These are phyloP conservation scores for Diaporthe citriasiana DNA, from an alignment of 2,329 filamentous ascomycete species.

Conservation along the genomic window DNA sequence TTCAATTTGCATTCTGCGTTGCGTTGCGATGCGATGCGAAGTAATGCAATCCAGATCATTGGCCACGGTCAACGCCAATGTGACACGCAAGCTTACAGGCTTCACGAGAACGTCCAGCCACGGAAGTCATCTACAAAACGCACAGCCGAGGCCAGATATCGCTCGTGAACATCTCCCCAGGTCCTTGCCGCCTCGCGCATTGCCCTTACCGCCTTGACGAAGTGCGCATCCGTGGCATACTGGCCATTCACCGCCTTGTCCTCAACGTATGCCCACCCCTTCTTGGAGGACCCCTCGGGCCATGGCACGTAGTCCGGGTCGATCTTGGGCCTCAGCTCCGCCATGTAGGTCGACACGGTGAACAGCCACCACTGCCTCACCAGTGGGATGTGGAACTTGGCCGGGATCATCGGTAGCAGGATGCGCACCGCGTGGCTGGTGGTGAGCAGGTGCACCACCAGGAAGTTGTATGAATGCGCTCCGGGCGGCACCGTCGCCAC, in stretches of 20 bases:
- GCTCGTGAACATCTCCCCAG: slow-evolving; percentile 78
- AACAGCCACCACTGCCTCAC: slow-evolving; percentile 93
- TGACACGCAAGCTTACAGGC: background rate
- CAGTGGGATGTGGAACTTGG: slow-evolving; percentile 78
- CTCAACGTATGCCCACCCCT: slow-evolving; percentile 83
- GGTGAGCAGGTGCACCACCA: slow-evolving; percentile 84
- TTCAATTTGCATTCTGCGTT: background rate
- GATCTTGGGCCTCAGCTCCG: slow-evolving; percentile 80
- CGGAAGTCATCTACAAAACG: slow-evolving; percentile 81
- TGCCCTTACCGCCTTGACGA: slow-evolving; percentile 83
- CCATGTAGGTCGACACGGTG: slow-evolving; percentile 81
- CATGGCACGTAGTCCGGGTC: slow-evolving; percentile 72
- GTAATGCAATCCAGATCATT: background rate
- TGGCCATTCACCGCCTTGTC: slow-evolving; percentile 77
- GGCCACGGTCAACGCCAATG: slow-evolving; percentile 11
- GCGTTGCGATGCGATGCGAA: background rate
- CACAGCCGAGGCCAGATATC: slow-evolving; percentile 77
- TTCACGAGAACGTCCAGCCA: slow-evolving; percentile 68
- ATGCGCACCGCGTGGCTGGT: slow-evolving; percentile 91
- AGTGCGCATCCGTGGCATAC: slow-evolving; percentile 83
- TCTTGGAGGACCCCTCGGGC: slow-evolving; percentile 69
- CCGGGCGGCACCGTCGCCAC: slow-evolving; percentile 71
- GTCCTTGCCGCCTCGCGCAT: slow-evolving; percentile 81
- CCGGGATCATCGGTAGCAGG: slow-evolving; percentile 82
- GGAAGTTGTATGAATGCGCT: slow-evolving; percentile 83